These are phyloP conservation scores for Flueggea neowawraea DNA, from an alignment of 441 rosid species.

Conservation along the genomic window DNA sequence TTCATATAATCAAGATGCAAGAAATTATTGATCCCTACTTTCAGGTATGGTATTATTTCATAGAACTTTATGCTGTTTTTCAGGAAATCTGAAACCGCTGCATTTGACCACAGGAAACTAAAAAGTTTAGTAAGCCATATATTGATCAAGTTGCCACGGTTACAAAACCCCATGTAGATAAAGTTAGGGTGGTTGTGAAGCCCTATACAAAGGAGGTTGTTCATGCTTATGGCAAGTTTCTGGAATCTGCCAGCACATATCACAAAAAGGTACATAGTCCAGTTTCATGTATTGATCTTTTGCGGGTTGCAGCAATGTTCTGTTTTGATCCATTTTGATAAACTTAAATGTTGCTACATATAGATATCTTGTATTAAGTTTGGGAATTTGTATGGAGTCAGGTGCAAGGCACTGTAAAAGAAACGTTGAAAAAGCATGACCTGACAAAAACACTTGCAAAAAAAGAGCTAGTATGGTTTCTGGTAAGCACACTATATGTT, in stretches of 20 bases:
- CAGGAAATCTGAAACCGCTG: constrained; percentile 18
- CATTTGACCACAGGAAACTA: constrained; percentile 57
- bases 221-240: constrained; percentile 61
- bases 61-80: constrained; percentile 1
- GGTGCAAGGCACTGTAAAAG: constrained; percentile 75
- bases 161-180: constrained; percentile 90
- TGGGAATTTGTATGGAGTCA: constrained; percentile 9
- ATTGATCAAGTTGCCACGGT: constrained; percentile 76
- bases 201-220: constrained; percentile 76
- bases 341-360: too few species aligned
- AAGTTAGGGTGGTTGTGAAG: constrained; percentile 59
- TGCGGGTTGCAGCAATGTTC: neutral
- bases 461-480: constrained; percentile 95
- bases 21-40: constrained; percentile 78
- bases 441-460: constrained; percentile 84
- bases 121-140: constrained; percentile 83
- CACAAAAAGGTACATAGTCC: constrained; percentile 64
- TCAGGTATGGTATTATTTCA: constrained; percentile 49
- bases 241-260: constrained; percentile 84
- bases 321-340: neutral
- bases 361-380: too few species aligned
- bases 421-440: constrained; percentile 65
- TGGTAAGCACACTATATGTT: constrained; percentile 35
- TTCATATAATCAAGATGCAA: constrained; percentile 55
- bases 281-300: neutral